Evolutionary conservation across 805 yeast genomes (phyloP), one percentile per base, ranked within the genome.

Genomic region (Ogataea angusta): DNA sequence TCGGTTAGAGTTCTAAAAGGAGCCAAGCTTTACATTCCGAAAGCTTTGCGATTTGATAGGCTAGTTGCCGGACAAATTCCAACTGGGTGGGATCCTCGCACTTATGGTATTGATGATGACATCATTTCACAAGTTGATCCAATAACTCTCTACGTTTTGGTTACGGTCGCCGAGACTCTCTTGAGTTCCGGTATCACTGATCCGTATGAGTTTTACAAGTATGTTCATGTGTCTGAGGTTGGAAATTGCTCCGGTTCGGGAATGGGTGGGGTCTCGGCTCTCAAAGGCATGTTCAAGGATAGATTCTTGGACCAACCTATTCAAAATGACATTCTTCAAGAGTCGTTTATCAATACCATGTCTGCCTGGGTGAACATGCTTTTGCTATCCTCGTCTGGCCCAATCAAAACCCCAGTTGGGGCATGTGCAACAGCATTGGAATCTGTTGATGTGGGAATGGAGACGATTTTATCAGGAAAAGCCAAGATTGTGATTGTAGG

Each of bases 221-320:
- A 93, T 64, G 95, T 95, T 36, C 99, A 93, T 67, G 95, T 93
- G 43, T 89, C 98, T 34, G 98, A 93, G 70, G 89, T 93, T 54
- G 99, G 99, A 73, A 95, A 91, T 78, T 90, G 98, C 77, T 85
- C 96, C 35, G 99, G 99, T 73, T 89, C 97, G 42, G 99, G 99
- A 80, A 91, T 93, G 95, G 99, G 99, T 70, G 99, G 99, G 83
- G 95, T 91, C 57, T 66, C 85, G 55, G 99, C 99, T 38, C 71
- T 93, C 62, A 86, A 95, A 67, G 97, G 96, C 57, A 93, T 93
- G 98, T 93, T 89, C 76, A 89, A 78, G 68, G 96, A 91, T 62
- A 82, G 99, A 72, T 93, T 76, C 72, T 72, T 78, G 55, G 99
- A 93, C 65, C 75, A 75, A 68, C 96, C 96, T 41, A 96, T 90